A percentile compares a stretch with the other conserved stretches of the same genome.
phyloP scores from a whole-genome alignment of 768 basidiomycete species.

The Boletus pseudo-olivaceus region DNA sequence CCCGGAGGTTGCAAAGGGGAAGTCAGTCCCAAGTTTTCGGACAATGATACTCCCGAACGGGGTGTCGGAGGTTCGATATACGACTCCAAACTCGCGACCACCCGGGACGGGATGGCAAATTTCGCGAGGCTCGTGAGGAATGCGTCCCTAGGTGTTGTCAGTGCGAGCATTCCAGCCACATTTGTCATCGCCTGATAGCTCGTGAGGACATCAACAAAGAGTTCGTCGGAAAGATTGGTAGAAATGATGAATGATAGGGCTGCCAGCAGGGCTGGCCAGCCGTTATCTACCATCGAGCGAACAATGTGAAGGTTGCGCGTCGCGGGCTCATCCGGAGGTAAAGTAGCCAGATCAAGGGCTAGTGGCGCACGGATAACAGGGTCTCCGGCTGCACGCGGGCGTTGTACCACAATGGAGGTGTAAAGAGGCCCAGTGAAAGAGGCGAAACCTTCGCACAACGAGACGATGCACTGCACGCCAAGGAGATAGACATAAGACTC shows the following conservation, averaged over 20 bases:
- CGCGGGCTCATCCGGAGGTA: constrained; percentile 51
- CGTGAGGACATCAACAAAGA: constrained; percentile 83
- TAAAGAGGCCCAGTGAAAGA: constrained; percentile 74
- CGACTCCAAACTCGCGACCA: constrained; percentile 80
- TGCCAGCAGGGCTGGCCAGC: constrained; percentile 92
- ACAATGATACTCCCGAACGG: constrained; percentile 51
- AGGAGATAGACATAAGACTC: constrained; percentile 93
- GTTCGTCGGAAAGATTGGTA: constrained; percentile 87
- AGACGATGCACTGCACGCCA: constrained; percentile 81
- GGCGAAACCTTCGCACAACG: constrained; percentile 83
- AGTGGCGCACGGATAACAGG: constrained; percentile 68
- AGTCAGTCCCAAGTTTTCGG: constrained; percentile 67
- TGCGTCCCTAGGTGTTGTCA: constrained; percentile 86
- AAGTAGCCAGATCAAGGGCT: constrained; percentile 57
- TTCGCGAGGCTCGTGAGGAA: constrained; percentile 90
- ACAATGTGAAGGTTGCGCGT: constrained; percentile 61
- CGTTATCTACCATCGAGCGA: constrained; percentile 75
- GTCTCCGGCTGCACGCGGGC: constrained; percentile 59
- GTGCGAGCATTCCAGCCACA: constrained; percentile 83
- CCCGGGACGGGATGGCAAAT: constrained; percentile 84
- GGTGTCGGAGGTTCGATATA: constrained; percentile 54
- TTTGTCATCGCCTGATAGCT: constrained; percentile 83
- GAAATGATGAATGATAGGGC: constrained; percentile 85
- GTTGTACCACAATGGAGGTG: constrained; percentile 63
- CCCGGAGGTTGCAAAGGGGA: constrained; percentile 57